A percentile compares a stretch with the other conserved stretches of the same genome.
phyloP scores from a whole-genome alignment of 345 rosid genomes.

The Rhodamnia argentea region DNA sequence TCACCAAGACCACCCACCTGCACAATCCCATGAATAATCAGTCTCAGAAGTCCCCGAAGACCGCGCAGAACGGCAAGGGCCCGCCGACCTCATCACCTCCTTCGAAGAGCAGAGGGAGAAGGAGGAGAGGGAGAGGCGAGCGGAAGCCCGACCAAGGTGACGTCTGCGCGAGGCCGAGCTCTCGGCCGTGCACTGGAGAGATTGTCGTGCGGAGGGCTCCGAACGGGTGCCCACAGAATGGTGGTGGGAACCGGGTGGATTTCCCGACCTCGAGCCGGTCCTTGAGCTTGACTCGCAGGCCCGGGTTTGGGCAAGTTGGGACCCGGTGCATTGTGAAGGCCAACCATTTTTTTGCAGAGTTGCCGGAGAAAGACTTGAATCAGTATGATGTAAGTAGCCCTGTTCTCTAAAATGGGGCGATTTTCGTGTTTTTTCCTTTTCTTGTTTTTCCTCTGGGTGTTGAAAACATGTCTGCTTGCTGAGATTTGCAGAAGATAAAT shows the following conservation, averaged over 20 bases:
- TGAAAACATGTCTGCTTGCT: neutral
- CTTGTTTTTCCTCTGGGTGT: neutral
- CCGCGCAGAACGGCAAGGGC: conserved; percentile 66
- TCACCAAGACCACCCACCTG: conserved; percentile 52
- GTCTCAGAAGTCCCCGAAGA: conserved; percentile 42
- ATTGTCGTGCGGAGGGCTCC: conserved; percentile 14
- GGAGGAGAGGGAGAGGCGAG: conserved; percentile 95
- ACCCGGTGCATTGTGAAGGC: conserved; percentile 95
- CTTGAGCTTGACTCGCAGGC: conserved; percentile 64
- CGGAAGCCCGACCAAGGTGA: conserved; percentile 89
- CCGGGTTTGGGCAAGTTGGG: conserved; percentile 87
- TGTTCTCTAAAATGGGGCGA: neutral
- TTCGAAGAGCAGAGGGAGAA: conserved; percentile 50
- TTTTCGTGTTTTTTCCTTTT: neutral
- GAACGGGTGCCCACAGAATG: conserved; percentile 19
- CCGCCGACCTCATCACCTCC: conserved; percentile 61
- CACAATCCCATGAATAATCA: conserved; percentile 48
- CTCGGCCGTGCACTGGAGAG: conserved; percentile 71
- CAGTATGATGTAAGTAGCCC: conserved; percentile 78
- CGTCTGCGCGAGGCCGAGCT: conserved; percentile 81
- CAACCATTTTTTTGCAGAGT: conserved; percentile 91
- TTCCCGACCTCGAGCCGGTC: conserved; percentile 65
- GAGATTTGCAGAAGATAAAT: neutral
- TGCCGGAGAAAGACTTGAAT: conserved; percentile 84
- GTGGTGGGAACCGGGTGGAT: conserved; percentile 40